A percentile compares a stretch with the other conserved stretches of the same genome.
phyloP scores from a whole-genome alignment of 768 basidiomycete species.

The Amanita phalloides region DNA sequence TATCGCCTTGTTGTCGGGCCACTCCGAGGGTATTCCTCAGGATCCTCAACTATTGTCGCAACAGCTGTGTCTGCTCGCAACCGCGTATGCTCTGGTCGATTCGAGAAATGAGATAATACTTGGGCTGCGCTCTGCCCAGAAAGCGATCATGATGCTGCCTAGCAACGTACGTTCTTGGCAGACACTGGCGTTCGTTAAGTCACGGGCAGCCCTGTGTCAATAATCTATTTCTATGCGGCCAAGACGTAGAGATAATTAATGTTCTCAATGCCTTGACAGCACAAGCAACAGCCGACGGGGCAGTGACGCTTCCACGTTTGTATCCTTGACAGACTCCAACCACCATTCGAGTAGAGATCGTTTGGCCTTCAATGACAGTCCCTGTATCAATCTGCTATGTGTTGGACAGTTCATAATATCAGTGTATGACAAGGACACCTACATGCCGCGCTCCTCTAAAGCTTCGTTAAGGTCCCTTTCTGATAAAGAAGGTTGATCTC shows the following conservation, averaged over 20 bases:
- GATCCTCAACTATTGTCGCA: constrained; percentile 11
- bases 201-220: not conserved
- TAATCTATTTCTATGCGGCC: constrained; percentile 1
- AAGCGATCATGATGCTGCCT: constrained; percentile 52
- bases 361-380: constrained; percentile 29
- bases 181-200: constrained; percentile 44
- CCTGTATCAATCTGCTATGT: constrained; percentile 23
- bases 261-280: constrained; percentile 14
- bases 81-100: constrained; percentile 24
- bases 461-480: constrained; percentile 50
- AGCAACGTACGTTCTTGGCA: constrained; percentile 45
- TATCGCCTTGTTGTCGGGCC: constrained; percentile 32
- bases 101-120: constrained; percentile 9
- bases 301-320: constrained; percentile 25
- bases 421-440: constrained; percentile 16
- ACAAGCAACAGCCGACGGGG: constrained; percentile 43
- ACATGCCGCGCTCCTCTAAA: constrained; percentile 73
- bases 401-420: not conserved
- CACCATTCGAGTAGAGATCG: constrained; percentile 51
- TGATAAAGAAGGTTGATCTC: constrained; percentile 38
- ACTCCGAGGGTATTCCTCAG: constrained; percentile 20
- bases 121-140: constrained; percentile 42
- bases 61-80: constrained; percentile 36
- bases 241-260: constrained; percentile 5
- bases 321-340: constrained; percentile 38